Evolutionary conservation across 2,329 filamentous ascomycete species (phyloP), one percentile per base, ranked within the genome.

Genomic region (Scytalidium sp.): DNA sequence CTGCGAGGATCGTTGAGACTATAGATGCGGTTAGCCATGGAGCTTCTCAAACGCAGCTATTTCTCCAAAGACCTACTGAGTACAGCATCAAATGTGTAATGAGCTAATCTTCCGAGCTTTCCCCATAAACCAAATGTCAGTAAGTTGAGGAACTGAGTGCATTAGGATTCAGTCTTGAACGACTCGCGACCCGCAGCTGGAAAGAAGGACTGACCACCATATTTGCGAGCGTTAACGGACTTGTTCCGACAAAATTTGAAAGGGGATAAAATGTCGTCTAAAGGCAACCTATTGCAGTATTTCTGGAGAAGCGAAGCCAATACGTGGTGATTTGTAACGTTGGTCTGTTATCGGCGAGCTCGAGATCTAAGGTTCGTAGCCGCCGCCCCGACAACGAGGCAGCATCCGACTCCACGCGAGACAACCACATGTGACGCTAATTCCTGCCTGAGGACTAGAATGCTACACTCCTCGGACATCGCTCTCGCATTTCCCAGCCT

Each of bases 1-100:
- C 94, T 36, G 94, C 94, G 59, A 99, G 85, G 70, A 97, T 93
- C 56, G 94, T 90, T 64, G 94, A 99, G 70, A 99, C 89, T 95
- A 52, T 53, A 40, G n/a, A 41, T 20, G n/a, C 49, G 10, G 45
- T 64, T 50, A 65, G 61, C 45, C 15, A 5, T 36, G 25, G 47
- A 29, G 50, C 43, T 23, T 32, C 17, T 22, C 41, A 22, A 45
- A 36, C 6, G 15, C 17, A 54, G 15, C 19, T 29, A 21, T 27
- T 44, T 41, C 47, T 32, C 39, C 45, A 49, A 42, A 46, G 44
- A 44, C 87, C 63, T 82, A 94, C 90, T 77, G 63, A 97, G 83
- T 60, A 97, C 90, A 57, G 93, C 93, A 74, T 97, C 93, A 70
- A 97, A 93, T 65, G 91, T 90, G 76, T 95, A 96, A 76, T 97